Evolutionary conservation across 2,329 filamentous ascomycete species (phyloP).

Genomic region (Rutstroemia sp.): DNA sequence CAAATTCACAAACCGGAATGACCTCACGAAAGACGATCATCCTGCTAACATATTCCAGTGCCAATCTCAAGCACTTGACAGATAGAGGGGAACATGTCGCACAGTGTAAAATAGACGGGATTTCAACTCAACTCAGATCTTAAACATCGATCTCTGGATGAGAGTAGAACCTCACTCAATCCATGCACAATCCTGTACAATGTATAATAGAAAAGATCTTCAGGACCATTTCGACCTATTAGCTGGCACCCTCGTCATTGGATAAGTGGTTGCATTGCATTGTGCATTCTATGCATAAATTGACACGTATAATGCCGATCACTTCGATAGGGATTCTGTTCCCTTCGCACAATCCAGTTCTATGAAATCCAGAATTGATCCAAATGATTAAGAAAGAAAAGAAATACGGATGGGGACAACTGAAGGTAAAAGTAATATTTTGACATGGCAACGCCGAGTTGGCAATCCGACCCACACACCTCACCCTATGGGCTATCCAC

Average conservation of each 20-base stretch:
- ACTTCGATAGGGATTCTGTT: background rate
- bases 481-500: background rate
- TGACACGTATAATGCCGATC: conserved; percentile 6
- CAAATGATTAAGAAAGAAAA: background rate
- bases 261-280: background rate
- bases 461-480: background rate
- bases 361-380: background rate
- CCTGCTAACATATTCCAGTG: conserved; percentile 12
- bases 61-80: conserved; percentile 17
- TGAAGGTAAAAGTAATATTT: background rate
- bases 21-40: background rate
- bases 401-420: background rate
- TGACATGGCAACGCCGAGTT: background rate
- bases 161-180: background rate
- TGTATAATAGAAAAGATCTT: background rate
- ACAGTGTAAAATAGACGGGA: background rate
- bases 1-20: too few species aligned
- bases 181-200: background rate
- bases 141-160: background rate
- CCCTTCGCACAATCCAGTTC: too few species aligned
- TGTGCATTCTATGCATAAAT: conserved; percentile 4
- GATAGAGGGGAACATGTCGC: conserved; percentile 1
- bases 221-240: background rate
- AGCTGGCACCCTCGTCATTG: conserved; percentile 1
- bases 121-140: background rate